phyloP scores from a whole-genome alignment of 2,329 filamentous ascomycete species.

The Paraphoma sp. region DNA sequence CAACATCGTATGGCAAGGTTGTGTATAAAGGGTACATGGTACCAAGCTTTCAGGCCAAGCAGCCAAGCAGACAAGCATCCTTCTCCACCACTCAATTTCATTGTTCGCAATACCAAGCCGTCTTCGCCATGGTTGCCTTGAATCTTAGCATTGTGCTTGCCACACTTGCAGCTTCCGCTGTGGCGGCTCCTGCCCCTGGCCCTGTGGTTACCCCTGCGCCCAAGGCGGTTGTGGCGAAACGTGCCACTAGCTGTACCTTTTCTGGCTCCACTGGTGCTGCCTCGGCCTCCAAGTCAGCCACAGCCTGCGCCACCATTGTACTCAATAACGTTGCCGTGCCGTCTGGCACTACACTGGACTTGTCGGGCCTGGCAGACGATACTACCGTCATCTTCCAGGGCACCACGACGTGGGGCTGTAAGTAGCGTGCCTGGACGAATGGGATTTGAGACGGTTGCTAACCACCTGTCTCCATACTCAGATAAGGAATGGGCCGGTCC shows the following conservation, averaged over 20 bases:
- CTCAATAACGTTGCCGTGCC: slow-evolving; percentile 63
- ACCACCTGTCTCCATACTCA: too few species aligned
- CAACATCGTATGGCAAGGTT: background rate
- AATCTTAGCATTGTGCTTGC: slow-evolving; percentile 18
- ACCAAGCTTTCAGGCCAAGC: slow-evolving; percentile 20
- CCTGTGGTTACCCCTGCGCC: slow-evolving; percentile 19
- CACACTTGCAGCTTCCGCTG: slow-evolving; percentile 27
- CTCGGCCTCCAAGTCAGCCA: slow-evolving; percentile 55
- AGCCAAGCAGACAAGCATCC: slow-evolving; percentile 1
- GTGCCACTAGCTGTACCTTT: slow-evolving; percentile 59
- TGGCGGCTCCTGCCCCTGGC: slow-evolving; percentile 31
- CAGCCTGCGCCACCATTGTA: slow-evolving; percentile 61
- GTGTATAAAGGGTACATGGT: background rate
- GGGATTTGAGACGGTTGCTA: too few species aligned
- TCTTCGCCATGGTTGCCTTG: slow-evolving; percentile 19
- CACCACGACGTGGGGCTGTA: slow-evolving; percentile 66
- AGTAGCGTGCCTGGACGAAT: too few species aligned
- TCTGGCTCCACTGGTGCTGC: slow-evolving; percentile 52
- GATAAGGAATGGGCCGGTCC: slow-evolving; percentile 69
- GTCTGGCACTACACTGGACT: slow-evolving; percentile 63
- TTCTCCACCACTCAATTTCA: background rate
- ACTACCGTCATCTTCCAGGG: slow-evolving; percentile 68
- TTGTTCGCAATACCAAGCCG: slow-evolving; percentile 8
- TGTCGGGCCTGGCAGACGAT: slow-evolving; percentile 59
- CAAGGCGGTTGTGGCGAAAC: slow-evolving; percentile 19